Percentiles rank a stretch among this genome's conserved stretches.
Conservation (phyloP, 75 land plant genomes). For the Sequoia sempervirens region DNA sequence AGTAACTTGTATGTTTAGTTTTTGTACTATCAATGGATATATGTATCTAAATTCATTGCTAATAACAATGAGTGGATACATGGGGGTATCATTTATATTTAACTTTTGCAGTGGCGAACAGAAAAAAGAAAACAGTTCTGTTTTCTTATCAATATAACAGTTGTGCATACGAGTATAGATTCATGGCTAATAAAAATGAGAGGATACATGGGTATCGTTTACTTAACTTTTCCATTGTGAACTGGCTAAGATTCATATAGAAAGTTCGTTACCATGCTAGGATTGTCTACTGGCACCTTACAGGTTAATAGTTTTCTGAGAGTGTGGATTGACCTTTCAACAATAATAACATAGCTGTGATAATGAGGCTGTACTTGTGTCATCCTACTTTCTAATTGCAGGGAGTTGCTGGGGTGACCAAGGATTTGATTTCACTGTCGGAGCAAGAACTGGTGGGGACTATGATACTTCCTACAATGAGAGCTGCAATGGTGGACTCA, state of each 20-base stretch:
- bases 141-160: too few species aligned
- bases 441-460: conserved; percentile 44
- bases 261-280: not conserved
- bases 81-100: too few species aligned
- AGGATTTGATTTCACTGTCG: conserved; percentile 24
- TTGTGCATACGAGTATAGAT: not conserved
- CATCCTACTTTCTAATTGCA: conserved; percentile 14
- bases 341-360: not conserved
- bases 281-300: not conserved
- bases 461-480: conserved; percentile 30
- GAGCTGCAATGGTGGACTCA: conserved; percentile 41
- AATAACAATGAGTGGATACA: too few species aligned
- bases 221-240: not conserved
- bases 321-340: not conserved
- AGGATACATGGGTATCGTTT: not conserved
- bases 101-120: too few species aligned
- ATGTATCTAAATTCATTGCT: too few species aligned
- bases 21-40: not conserved
- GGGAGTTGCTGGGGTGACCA: conserved; percentile 62
- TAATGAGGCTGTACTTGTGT: too few species aligned
- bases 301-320: not conserved
- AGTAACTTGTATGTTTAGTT: not conserved
- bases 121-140: too few species aligned
- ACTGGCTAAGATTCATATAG: not conserved
- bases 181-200: not conserved